These are phyloP conservation scores for Lyophyllum shimeji DNA, from an alignment of 768 basidiomycete species.

Conservation along the genomic window DNA sequence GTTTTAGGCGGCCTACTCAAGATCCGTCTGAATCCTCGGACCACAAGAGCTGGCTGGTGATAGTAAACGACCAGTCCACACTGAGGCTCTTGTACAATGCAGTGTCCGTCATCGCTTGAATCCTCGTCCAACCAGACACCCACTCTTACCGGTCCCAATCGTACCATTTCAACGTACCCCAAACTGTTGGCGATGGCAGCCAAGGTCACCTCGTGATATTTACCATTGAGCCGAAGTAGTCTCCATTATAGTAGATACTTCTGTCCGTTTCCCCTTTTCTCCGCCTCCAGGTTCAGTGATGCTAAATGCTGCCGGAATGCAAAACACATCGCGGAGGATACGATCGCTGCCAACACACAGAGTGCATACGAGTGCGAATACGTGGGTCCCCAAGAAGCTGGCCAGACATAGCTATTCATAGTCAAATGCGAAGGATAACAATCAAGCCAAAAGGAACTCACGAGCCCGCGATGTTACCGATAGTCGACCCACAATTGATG, in stretches of 20 bases:
- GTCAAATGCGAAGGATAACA: constrained; percentile 2
- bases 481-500: constrained; percentile 77
- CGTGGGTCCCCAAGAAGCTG: constrained; percentile 61
- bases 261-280: constrained; percentile 42
- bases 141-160: background rate
- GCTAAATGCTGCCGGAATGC: constrained; percentile 43
- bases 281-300: constrained; percentile 40
- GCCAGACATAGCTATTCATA: constrained; percentile 61
- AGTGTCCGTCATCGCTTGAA: background rate
- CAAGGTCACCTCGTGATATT: background rate
- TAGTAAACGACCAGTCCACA: background rate
- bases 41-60: background rate
- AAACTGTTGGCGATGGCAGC: background rate
- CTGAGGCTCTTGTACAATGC: background rate
- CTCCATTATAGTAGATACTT: constrained; percentile 46
- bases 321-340: constrained; percentile 53
- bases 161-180: constrained; percentile 6
- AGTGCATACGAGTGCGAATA: constrained; percentile 72
- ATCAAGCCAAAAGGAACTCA: constrained; percentile 39
- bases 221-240: background rate
- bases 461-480: constrained; percentile 85
- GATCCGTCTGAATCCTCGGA: constrained; percentile 7
- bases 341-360: constrained; percentile 59
- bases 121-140: no score
- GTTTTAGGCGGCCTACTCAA: constrained; percentile 1